Evolutionary conservation across 2,329 filamentous ascomycete genomes (phyloP), one percentile per base, ranked within the genome.

Genomic region (Fusarium albosuccineum): DNA sequence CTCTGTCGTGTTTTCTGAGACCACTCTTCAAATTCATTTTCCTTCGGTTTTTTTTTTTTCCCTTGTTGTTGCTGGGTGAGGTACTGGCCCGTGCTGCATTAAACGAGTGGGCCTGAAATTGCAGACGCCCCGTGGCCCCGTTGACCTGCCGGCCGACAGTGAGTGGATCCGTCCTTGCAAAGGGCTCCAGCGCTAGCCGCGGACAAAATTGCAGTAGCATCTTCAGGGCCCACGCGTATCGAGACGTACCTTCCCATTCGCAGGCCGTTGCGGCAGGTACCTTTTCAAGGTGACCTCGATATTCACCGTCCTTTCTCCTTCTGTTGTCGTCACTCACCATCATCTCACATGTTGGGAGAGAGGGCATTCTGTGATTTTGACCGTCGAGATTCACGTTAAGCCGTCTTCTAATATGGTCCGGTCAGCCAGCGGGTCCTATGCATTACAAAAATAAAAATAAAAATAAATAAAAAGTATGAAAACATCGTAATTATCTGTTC

Each of bases 71-170:
- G 70, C 70, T 73, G 68, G 70, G 70, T 70, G 55, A 73, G 62
- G 55, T 34, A 62, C 59, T 75, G 73, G 73, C 60, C 73, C 66
- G 72, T 75, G 73, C 73, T 62, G 59, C 58, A 67, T 68, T 71
- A 74, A 75, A 74, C 67, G 72, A 75, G 73, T 74, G 73, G 73
- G 71, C 55, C 73, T 74, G 70, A 75, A 73, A 75, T 75, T 73
- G 62, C 71, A 74, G 64, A 70, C 63, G 50, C 66, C 58, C 67
- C 64, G 42, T 58, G 40, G 62, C 50, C 60, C 55, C 64, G 59
- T 72, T 57, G 42, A 67, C 62, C 60, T 71, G 63, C 64, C 68
- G 60, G 60, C 65, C 63, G 44, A 58, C 55, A 62, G 65, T 68
- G 65, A 65, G 59, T 9, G 52, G 53, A 52, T 46, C 22, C 22